Evolutionary conservation across 2,329 filamentous ascomycete species (phyloP).

Genomic region (Simplicillium sp.): DNA sequence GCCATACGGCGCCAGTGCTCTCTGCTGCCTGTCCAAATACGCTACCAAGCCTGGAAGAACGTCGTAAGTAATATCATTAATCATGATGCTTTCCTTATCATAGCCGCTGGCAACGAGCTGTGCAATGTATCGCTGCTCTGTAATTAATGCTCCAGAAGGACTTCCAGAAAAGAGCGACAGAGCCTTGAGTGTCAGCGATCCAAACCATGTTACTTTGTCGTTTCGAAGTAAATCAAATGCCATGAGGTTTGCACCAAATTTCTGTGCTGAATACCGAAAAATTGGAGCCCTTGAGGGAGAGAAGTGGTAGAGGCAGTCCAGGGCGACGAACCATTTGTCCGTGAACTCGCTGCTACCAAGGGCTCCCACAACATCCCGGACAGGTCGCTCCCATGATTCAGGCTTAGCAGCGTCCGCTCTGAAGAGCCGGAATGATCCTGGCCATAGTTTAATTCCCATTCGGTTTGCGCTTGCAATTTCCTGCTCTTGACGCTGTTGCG

Average conservation of each 20-base stretch:
- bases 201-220: slow-evolving; percentile 14
- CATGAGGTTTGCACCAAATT: slow-evolving; percentile 39
- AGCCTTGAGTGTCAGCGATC: too few species aligned
- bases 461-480: slow-evolving; percentile 9
- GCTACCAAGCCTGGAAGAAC: slow-evolving; percentile 39
- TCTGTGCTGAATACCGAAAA: slow-evolving; percentile 26
- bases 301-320: slow-evolving; percentile 51
- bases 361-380: slow-evolving; percentile 15
- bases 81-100: slow-evolving; percentile 23
- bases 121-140: slow-evolving; percentile 30
- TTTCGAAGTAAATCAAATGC: slow-evolving; percentile 43
- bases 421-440: slow-evolving; percentile 27
- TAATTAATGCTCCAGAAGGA: slow-evolving; percentile 38
- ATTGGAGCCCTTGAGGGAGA: slow-evolving; percentile 38
- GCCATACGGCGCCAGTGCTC: slow-evolving; percentile 21
- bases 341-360: slow-evolving; percentile 13
- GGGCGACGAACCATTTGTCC: slow-evolving; percentile 41
- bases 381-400: slow-evolving; percentile 23
- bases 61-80: slow-evolving; percentile 40
- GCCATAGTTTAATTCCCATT: neutral
- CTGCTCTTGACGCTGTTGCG: slow-evolving; percentile 19
- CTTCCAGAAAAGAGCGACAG: slow-evolving; percentile 18
- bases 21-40: slow-evolving; percentile 29
- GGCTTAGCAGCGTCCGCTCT: slow-evolving; percentile 40
- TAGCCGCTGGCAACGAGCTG: slow-evolving; percentile 40